Evolutionary conservation across 352 stramenopile genomes (phyloP).

Genomic region (Globisporangium heterothallicum): DNA sequence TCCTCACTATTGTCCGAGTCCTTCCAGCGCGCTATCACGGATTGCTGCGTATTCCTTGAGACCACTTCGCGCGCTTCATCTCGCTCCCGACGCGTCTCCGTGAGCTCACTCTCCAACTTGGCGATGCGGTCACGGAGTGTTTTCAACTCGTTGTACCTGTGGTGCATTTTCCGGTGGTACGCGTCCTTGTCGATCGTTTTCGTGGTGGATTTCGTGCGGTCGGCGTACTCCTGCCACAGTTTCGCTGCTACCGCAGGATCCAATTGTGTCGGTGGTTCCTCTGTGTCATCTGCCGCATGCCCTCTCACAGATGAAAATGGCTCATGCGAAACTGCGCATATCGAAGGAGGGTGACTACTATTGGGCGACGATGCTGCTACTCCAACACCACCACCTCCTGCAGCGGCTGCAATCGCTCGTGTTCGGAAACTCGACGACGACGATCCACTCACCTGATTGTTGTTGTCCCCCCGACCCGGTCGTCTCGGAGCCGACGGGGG

Average conservation of each 20-base stretch:
- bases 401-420: conserved; percentile 16
- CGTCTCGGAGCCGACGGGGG: conserved; percentile 17
- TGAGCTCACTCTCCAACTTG: conserved; percentile 40
- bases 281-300: not conserved
- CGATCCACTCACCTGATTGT: conserved; percentile 15
- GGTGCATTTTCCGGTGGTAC: conserved; percentile 75
- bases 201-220: conserved; percentile 37
- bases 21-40: not conserved
- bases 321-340: too few relatives aligned
- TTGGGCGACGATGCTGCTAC: not conserved
- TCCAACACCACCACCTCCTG: not conserved
- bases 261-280: not conserved
- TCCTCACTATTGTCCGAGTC: conserved; percentile 12
- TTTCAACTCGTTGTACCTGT: conserved; percentile 57
- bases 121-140: conserved; percentile 42
- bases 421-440: conserved; percentile 23
- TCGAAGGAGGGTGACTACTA: too few relatives aligned
- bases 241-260: conserved; percentile 44
- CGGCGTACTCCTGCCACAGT: conserved; percentile 57
- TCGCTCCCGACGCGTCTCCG: conserved; percentile 23
- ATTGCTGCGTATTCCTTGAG: conserved; percentile 9
- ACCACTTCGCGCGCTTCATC: conserved; percentile 24
- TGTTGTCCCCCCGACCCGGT: conserved; percentile 18
- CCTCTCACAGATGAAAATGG: conserved; percentile 8
- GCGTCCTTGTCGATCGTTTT: conserved; percentile 38